Evolutionary conservation across 169 alveolate genomes (phyloP).

Genomic region (Babesia divergens): DNA sequence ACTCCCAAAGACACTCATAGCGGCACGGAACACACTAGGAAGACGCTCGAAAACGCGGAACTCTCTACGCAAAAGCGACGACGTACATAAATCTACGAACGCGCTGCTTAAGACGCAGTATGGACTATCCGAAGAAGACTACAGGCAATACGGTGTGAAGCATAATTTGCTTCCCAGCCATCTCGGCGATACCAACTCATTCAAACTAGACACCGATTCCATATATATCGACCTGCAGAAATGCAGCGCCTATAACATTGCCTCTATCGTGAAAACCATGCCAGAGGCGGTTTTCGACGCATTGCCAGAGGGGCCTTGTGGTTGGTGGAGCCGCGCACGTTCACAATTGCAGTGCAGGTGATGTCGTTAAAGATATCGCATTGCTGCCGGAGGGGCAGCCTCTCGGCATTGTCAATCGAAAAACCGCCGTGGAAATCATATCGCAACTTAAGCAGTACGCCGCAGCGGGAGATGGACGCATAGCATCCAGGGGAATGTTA

Average conservation of each 20-base stretch:
- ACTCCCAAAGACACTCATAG: conserved; percentile 25
- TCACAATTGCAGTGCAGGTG: conserved; percentile 29
- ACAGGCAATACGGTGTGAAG: conserved; percentile 60
- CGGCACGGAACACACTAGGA: conserved; percentile 17
- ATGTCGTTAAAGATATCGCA: conserved; percentile 45
- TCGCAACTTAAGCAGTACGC: conserved; percentile 63
- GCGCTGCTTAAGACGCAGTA: conserved; percentile 44
- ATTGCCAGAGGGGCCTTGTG: conserved; percentile 65
- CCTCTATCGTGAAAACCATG: conserved; percentile 25
- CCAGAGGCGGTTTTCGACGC: conserved; percentile 23
- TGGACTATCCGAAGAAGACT: conserved; percentile 52
- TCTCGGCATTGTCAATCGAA: conserved; percentile 56
- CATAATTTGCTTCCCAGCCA: conserved; percentile 51
- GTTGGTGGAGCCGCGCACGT: background rate
- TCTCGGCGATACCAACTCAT: conserved; percentile 43
- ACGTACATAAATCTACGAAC: conserved; percentile 41
- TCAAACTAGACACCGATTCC: conserved; percentile 4
- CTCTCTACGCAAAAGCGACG: conserved; percentile 7
- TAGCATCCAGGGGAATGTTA: conserved; percentile 49
- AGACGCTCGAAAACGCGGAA: conserved; percentile 26
- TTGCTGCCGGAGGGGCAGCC: conserved; percentile 62
- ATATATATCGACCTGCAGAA: conserved; percentile 29
- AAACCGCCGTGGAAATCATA: conserved; percentile 56
- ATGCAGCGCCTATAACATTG: conserved; percentile 35
- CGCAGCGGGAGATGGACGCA: background rate